Evolutionary conservation across 352 stramenopile species (phyloP), one percentile per base, ranked within the genome.

Genomic region (Globisporangium yorkense): DNA sequence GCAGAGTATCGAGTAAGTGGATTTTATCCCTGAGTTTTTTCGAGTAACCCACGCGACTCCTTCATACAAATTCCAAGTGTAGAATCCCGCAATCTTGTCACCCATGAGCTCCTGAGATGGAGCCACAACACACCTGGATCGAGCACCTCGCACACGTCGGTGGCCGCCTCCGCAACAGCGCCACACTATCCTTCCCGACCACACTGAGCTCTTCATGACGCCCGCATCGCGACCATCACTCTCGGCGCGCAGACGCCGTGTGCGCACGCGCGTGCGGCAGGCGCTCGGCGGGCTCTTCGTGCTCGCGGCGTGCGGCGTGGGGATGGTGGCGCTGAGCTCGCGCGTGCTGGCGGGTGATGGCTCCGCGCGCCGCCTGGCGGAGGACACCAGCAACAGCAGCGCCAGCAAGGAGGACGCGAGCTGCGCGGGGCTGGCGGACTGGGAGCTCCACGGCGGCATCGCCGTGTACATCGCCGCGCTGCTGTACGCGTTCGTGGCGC

Each of bases 401-500:
- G 35, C 50, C 1, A 56, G 61, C 5, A 54, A 67, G 20, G 67
- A 64, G 43, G 51, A 74, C 40, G 58, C 43, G 46, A 61, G 57
- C 13, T 89, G 78, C 60, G 59, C 51, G 7, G 56, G 68, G 1
- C 47, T 85, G 13, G 54, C 53, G 12, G n/a, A 52, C 39, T 89
- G 79, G 79, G 76, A 89, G 51, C 73, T 64, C 39, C 61, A 78
- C 37, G 75, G 76, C 47, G 79, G 77, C 49, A 75, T 92, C 39
- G 65, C 76, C 27, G 46, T 87, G 24, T 88, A 94, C 63, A 65
- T 90, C 33, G 63, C 73, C 27, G 64, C 64, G 18, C 69, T 93
- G 41, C 66, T 88, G 39, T 91, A 90, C 59, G 70, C 86, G 51
- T 96, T 96, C 63, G 72, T 96, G 33, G 80, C 81, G 45, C 82